phyloP scores from a whole-genome alignment of 345 rosid species.

The Leavenworthia alabamica region DNA sequence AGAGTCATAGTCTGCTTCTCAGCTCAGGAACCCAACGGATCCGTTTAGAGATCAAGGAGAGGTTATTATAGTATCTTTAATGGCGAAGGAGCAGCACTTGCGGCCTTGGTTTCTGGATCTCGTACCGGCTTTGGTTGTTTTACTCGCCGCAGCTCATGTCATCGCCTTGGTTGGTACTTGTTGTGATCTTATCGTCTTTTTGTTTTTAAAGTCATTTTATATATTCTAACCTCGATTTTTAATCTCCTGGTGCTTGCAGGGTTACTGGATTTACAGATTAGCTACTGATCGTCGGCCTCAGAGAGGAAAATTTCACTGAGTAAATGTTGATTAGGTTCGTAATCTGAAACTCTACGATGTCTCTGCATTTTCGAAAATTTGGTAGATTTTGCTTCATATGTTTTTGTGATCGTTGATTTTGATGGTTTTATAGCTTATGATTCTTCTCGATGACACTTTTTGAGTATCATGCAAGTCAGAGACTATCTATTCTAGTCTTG shows the following conservation, averaged over 20 bases:
- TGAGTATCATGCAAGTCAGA: not conserved
- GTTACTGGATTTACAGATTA: conserved; percentile 77
- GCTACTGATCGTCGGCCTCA: conserved; percentile 65
- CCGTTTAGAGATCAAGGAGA: not conserved
- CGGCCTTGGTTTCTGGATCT: conserved; percentile 69
- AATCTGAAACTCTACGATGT: not conserved
- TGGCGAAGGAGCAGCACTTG: conserved; percentile 45
- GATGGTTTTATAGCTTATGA: not conserved
- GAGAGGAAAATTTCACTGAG: conserved; percentile 64
- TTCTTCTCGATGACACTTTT: not conserved
- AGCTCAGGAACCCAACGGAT: not conserved
- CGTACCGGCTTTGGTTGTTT: conserved; percentile 52
- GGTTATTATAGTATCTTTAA: not conserved
- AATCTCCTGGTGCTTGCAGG: conserved; percentile 29
- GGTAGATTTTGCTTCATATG: not conserved
- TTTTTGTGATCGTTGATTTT: conserved; percentile 9
- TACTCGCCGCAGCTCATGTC: conserved; percentile 75
- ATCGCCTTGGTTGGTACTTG: conserved; percentile 67
- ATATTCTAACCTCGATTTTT: not conserved
- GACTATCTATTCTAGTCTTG: not conserved
- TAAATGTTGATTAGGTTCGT: conserved; percentile 8
- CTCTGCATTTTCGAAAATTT: not conserved
- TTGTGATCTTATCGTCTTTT: not conserved
- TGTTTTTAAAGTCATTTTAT: not conserved
- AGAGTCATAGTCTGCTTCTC: not conserved